A percentile compares a stretch with the other conserved stretches of the same genome.
Evolutionary conservation across 1,284 basidiomycete genomes (phyloP).

Genomic region (Moesziomyces antarcticus): DNA sequence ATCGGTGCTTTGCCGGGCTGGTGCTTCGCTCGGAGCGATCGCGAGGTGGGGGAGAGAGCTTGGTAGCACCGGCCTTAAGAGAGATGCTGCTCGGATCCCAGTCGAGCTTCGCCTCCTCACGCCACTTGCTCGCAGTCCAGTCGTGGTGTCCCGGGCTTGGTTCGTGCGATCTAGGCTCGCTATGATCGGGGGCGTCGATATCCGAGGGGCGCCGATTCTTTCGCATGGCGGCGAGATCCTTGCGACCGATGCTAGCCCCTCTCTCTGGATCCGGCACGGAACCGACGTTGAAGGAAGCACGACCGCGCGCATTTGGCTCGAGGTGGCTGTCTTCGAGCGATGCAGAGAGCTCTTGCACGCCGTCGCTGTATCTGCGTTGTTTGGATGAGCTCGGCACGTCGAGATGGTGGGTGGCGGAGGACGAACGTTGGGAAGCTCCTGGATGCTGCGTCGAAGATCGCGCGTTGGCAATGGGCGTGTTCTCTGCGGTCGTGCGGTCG

Average conservation of each 20-base stretch:
- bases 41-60: constrained; percentile 11
- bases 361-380: constrained; percentile 32
- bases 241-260: constrained; percentile 53
- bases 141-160: constrained; percentile 41
- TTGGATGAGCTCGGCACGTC: constrained; percentile 19
- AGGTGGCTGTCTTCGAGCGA: constrained; percentile 13
- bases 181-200: background rate
- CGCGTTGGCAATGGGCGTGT: background rate
- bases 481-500: background rate
- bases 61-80: constrained; percentile 3
- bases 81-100: constrained; percentile 36
- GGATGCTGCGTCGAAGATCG: background rate
- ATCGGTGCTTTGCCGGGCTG: constrained; percentile 40
- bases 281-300: constrained; percentile 19
- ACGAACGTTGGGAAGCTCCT: background rate
- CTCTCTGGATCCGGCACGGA: constrained; percentile 12
- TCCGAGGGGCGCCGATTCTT: constrained; percentile 18
- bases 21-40: constrained; percentile 16
- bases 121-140: constrained; percentile 42
- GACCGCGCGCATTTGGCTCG: constrained; percentile 10
- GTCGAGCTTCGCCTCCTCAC: constrained; percentile 42
- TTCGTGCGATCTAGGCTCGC: constrained; percentile 17
- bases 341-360: constrained; percentile 11
- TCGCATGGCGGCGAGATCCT: constrained; percentile 54
- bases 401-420: constrained; percentile 8